Base-by-base conservation (phyloP, 1,284 basidiomycete species). In the Xerocomus cyaneibrunnescens region DNA sequence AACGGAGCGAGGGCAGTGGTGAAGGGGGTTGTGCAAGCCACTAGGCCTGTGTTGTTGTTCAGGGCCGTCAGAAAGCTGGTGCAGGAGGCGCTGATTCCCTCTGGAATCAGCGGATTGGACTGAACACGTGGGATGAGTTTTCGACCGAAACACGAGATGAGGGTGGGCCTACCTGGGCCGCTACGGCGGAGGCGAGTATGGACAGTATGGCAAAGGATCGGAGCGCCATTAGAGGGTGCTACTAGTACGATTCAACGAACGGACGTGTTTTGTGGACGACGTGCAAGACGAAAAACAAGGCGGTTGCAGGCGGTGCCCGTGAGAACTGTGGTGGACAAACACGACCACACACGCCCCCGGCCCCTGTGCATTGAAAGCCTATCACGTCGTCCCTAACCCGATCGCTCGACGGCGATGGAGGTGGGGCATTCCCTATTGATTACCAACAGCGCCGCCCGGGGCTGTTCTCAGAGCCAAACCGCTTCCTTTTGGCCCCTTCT, bases 1-100 rank as follows among this genome's bases (percentile, higher is more conserved):
- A 86, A 92, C 31, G 72, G 66, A 21, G 78, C 57, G 36, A 89
- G 84, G 7, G 87, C 84, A 36, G 73, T 69, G 57, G 81, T 75
- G 60, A 95, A 71, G n/a, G 88, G 74, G 2, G 68, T 63, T 8
- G 88, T 79, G 76, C 92, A 96, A 14, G 74, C 57, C 0, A 75
- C 60, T 46, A 96, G 71, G 39, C 58, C 65, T 1, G 75, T 34
- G 71, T 94, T 79, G 37, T 61, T 66, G 75, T 95, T 83, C 50
- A 97, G 76, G 27, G 64, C 55, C 6, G 58, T 70, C 60, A 94
- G 77, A 77, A 84, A 94, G 12, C 62, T 57, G 19, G 68, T 56
- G 74, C 93, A 96, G 27, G 60, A 49, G 2, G 62, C 1, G 62
- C 81, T 83, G 64, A 93, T 82, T 52, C 75, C 79, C 16, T 79